These are phyloP conservation scores for Xylariaceae sp. DNA, from an alignment of 2,329 filamentous ascomycete genomes.

Conservation along the genomic window DNA sequence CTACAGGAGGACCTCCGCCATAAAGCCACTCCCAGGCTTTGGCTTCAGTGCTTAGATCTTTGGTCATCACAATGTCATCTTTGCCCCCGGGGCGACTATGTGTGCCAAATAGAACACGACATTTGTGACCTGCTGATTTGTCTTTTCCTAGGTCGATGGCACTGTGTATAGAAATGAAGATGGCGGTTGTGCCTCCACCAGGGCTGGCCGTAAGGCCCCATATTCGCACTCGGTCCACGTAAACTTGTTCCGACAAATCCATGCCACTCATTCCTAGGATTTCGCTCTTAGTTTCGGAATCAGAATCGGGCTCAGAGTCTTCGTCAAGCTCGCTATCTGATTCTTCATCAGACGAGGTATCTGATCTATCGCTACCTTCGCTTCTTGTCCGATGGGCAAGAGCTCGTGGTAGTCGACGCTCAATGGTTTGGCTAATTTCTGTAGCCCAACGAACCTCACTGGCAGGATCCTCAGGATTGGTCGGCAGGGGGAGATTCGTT, in stretches of 20 bases:
- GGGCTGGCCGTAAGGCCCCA: constrained; percentile 54
- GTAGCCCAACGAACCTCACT: constrained; percentile 44
- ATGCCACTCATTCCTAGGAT: constrained; percentile 24
- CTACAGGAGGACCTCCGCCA: constrained; percentile 46
- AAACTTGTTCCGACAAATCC: constrained; percentile 40
- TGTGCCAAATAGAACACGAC: constrained; percentile 37
- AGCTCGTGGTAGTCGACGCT: constrained; percentile 44
- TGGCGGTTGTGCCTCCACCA: constrained; percentile 49
- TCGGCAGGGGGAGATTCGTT: constrained; percentile 41
- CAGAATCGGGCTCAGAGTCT: constrained; percentile 27
- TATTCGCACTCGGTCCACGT: constrained; percentile 49
- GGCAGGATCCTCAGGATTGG: constrained; percentile 11
- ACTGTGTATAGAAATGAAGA: constrained; percentile 48
- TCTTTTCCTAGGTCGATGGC: constrained; percentile 47
- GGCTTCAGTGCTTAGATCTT: constrained; percentile 51
- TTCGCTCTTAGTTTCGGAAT: constrained; percentile 15
- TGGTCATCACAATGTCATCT: constrained; percentile 5
- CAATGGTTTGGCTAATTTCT: constrained; percentile 44
- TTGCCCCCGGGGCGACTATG: constrained; percentile 8
- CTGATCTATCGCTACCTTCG: constrained; percentile 30
- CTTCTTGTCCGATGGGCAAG: constrained; percentile 38
- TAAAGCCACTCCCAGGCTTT: constrained; percentile 60
- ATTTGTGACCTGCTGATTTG: constrained; percentile 36
- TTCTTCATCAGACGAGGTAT: constrained; percentile 24
- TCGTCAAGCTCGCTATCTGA: constrained; percentile 26